Percentiles rank a stretch among this genome's conserved stretches.
These are phyloP conservation scores for Plasmopara viticola DNA, from an alignment of 352 stramenopile genomes.

Conservation along the genomic window DNA sequence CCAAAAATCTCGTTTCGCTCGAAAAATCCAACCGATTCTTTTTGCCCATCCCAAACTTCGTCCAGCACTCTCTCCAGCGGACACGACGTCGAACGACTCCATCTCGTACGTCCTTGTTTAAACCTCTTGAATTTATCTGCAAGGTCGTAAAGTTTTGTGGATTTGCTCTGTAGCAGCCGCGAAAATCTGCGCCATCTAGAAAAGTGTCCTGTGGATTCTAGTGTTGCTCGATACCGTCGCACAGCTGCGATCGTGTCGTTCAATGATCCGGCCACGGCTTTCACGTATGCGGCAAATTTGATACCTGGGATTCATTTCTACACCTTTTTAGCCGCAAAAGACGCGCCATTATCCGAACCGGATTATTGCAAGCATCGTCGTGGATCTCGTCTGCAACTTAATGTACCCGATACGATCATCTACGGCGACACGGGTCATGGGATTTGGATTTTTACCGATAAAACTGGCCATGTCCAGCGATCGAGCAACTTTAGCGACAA, in stretches of 20 bases:
- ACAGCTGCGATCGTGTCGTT: constrained; percentile 60
- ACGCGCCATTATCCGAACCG: constrained; percentile 9
- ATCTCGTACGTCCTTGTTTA: constrained; percentile 11
- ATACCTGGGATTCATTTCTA: constrained; percentile 80
- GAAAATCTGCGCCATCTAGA: background rate
- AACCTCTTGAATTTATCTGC: too few species aligned
- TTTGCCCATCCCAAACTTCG: constrained; percentile 64
- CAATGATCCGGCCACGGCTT: constrained; percentile 33
- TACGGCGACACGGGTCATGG: constrained; percentile 68
- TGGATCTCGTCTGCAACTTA: constrained; percentile 28
- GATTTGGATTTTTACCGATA: constrained; percentile 68
- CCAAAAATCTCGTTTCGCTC: constrained; percentile 7
- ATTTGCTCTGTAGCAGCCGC: too few species aligned
- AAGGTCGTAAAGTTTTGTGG: too few species aligned
- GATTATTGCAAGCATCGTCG: background rate
- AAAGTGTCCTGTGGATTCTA: constrained; percentile 10
- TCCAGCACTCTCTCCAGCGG: constrained; percentile 42
- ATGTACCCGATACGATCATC: constrained; percentile 74
- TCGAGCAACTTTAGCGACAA: constrained; percentile 64
- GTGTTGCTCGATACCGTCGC: constrained; percentile 41
- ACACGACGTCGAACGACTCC: constrained; percentile 26
- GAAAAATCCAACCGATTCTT: constrained; percentile 8
- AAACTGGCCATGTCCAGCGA: constrained; percentile 58
- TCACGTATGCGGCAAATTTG: constrained; percentile 56
- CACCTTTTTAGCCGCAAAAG: constrained; percentile 62